phyloP scores from a whole-genome alignment of 2,329 filamentous ascomycete genomes.

The Fusarium incarnatum region DNA sequence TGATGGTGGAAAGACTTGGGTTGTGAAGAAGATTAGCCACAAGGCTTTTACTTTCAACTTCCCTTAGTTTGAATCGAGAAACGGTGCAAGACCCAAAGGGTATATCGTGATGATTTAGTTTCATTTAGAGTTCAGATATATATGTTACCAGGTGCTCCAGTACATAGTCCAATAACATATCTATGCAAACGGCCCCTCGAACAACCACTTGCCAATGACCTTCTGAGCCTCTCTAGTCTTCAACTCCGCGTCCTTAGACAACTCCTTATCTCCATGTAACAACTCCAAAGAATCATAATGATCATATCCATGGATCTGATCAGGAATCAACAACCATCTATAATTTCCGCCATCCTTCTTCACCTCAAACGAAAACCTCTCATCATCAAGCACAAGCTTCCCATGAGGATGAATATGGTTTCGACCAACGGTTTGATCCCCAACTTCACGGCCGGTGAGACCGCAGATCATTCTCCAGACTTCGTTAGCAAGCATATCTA shows the following conservation, averaged over 20 bases:
- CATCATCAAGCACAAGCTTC: constrained; percentile 19
- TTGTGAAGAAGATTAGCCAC: constrained; percentile 24
- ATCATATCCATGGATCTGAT: constrained; percentile 29
- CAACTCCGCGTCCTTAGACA: constrained; percentile 6
- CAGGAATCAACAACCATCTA: constrained; percentile 27
- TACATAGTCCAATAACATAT: background rate
- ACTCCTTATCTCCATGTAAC: constrained; percentile 13
- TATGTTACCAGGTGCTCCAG: too few relatives aligned
- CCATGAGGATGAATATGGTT: background rate
- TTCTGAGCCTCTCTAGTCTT: constrained; percentile 22
- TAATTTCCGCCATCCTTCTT: background rate
- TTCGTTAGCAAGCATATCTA: constrained; percentile 25
- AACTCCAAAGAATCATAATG: constrained; percentile 7
- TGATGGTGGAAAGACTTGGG: constrained; percentile 35
- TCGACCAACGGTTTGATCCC: constrained; percentile 5
- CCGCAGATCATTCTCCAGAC: constrained; percentile 22
- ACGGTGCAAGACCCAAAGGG: too few relatives aligned
- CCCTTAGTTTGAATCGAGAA: background rate
- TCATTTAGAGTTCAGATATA: too few relatives aligned
- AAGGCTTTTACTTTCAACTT: constrained; percentile 28
- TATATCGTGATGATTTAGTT: too few relatives aligned
- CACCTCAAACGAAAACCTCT: constrained; percentile 20
- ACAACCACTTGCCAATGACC: constrained; percentile 23
- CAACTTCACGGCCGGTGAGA: background rate
- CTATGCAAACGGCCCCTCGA: constrained; percentile 46